phyloP scores from a whole-genome alignment of 345 rosid species.

The Eucalyptus polyanthemos region DNA sequence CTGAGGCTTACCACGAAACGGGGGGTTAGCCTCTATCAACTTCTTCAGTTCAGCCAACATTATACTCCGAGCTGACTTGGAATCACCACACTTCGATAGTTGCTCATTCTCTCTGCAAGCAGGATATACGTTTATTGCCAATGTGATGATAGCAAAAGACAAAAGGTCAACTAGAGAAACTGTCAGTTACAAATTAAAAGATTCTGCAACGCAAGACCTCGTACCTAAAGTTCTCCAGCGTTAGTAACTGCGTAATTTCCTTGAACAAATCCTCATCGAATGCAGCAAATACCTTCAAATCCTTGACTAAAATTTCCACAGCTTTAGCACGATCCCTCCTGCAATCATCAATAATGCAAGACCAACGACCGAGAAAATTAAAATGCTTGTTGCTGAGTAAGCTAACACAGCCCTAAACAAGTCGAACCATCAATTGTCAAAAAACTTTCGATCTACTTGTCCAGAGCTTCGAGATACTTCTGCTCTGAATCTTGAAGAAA shows the following conservation, averaged over 20 bases:
- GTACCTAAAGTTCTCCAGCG: slow-evolving; percentile 75
- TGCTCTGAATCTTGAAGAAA: slow-evolving; percentile 81
- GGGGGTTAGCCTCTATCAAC: slow-evolving; percentile 81
- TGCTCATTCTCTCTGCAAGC: slow-evolving; percentile 64
- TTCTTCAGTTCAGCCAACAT: slow-evolving; percentile 79
- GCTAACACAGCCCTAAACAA: neutral
- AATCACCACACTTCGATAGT: slow-evolving; percentile 72
- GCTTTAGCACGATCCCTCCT: slow-evolving; percentile 80
- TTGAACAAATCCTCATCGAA: slow-evolving; percentile 77
- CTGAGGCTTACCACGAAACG: slow-evolving; percentile 82
- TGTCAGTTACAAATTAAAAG: neutral
- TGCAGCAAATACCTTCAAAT: slow-evolving; percentile 68
- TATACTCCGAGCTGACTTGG: slow-evolving; percentile 66
- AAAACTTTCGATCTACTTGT: slow-evolving; percentile 35
- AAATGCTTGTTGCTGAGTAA: neutral
- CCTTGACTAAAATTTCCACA: slow-evolving; percentile 74
- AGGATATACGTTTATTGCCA: neutral
- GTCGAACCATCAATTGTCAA: neutral
- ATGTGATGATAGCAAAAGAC: neutral
- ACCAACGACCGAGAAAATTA: neutral
- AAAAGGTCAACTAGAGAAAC: neutral
- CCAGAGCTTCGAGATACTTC: slow-evolving; percentile 85
- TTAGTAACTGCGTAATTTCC: slow-evolving; percentile 67
- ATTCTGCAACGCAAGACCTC: neutral
- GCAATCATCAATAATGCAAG: neutral